Conservation (phyloP, 352 stramenopile genomes). For the Globisporangium irregulare region DNA sequence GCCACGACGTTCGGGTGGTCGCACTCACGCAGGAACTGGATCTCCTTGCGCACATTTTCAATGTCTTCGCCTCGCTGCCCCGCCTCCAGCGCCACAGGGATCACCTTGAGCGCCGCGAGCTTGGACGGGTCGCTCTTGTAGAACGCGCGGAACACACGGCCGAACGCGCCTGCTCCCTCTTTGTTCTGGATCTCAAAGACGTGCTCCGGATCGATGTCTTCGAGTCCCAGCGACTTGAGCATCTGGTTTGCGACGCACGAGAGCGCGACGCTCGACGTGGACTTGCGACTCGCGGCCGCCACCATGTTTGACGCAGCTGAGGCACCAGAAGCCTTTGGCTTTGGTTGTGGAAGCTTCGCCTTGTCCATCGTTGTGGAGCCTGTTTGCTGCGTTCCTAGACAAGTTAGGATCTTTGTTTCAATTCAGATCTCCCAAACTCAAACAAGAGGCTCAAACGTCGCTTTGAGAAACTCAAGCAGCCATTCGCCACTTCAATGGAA, state of each 20-base stretch:
- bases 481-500: background rate
- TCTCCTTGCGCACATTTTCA: slow-evolving; percentile 65
- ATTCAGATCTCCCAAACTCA: too few species aligned
- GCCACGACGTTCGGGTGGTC: slow-evolving; percentile 75
- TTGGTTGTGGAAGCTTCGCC: background rate
- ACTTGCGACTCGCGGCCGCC: background rate
- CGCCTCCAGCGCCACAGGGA: slow-evolving; percentile 58
- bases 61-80: slow-evolving; percentile 66
- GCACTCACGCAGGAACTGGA: slow-evolving; percentile 70
- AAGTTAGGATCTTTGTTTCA: background rate
- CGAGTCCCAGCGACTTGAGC: slow-evolving; percentile 56
- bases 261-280: slow-evolving; percentile 4
- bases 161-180: slow-evolving; percentile 68
- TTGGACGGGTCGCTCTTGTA: slow-evolving; percentile 38
- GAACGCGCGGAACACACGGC: slow-evolving; percentile 61
- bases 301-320: background rate
- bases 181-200: slow-evolving; percentile 72
- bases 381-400: background rate
- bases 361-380: background rate
- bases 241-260: slow-evolving; percentile 21
- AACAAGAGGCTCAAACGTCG: too few species aligned
- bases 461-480: too few species aligned
- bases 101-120: slow-evolving; percentile 71
- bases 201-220: slow-evolving; percentile 56
- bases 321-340: background rate